Evolutionary conservation across 1,139 yeast genomes (phyloP), one percentile per base, ranked within the genome.

Genomic region (Debaryomyces udenii): DNA sequence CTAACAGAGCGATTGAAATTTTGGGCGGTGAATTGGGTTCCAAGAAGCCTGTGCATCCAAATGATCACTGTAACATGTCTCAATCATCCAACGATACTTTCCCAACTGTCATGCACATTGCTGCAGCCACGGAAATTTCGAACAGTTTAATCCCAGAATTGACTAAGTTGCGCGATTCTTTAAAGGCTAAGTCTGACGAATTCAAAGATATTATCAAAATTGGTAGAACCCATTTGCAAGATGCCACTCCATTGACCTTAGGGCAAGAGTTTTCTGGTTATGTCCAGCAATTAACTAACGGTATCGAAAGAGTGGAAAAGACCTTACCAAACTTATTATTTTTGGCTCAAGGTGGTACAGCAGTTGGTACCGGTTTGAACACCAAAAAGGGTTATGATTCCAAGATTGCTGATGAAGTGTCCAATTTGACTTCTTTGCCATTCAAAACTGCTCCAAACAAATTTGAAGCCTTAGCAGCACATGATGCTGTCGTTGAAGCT

Each of bases 21-120:
- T 77, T 93, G 53, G 98, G 97, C 47, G 99, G 99, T 49, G 77
- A 76, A 61, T 70, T 85, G 62, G 99, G 99, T 44, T 83, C 96
- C 49, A 93, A 93, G 75, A 77, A 69, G 48, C 96, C 96, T 16
- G 96, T 93, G 41, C 99, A 93, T 69, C 99, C 99, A 52, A 93
- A 93, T 70, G 98, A 93, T 70, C 98, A 93, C 70, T 95, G 93
- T 60, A 93, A 93, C 78, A 93, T 90, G 91, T 89, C 97, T 11
- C 99, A 93, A 71, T 89, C 97, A 14, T 89, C 97, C 37, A 93
- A 93, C 66, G 99, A 93, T 70, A 93, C 99, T 43, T 88, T 91
- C 86, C 99, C 99, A 53, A 91, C 99, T 27, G 99, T 93, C 44
- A 93, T 93, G 99, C 99, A 93, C 74, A 93, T 93, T 70, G 98